phyloP scores from a whole-genome alignment of 345 rosid genomes.

The Hirschfeldia incana region DNA sequence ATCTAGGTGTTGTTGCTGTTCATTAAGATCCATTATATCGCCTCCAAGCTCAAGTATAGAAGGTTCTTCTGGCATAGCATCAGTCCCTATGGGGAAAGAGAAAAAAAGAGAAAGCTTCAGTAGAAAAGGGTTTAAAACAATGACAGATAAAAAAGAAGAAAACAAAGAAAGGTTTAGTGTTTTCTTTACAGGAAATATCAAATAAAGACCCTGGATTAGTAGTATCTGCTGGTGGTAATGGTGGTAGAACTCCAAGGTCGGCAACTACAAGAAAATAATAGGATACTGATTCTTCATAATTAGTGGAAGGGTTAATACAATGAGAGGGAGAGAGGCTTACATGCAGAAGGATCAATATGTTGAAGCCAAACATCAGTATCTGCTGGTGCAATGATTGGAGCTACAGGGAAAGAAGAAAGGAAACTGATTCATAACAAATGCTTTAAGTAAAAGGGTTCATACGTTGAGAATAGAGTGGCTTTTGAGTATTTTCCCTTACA shows the following conservation, averaged over 20 bases:
- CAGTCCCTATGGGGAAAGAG: not conserved
- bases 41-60: not conserved
- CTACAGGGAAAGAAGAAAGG: not conserved
- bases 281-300: not conserved
- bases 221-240: not conserved
- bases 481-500: not conserved
- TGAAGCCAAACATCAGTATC: not conserved
- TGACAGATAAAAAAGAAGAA: constrained; percentile 2
- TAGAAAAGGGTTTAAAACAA: not conserved
- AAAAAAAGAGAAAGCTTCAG: constrained; percentile 7
- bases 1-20: not conserved
- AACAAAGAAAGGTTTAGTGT: not conserved
- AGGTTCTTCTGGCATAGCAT: not conserved
- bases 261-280: constrained; percentile 5
- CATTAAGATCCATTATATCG: not conserved
- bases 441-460: not conserved
- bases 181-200: not conserved
- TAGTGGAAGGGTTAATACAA: not conserved
- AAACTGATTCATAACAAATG: not conserved
- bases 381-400: not conserved
- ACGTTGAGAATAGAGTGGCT: not conserved
- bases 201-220: not conserved
- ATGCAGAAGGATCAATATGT: not conserved
- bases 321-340: not conserved
- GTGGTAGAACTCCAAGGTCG: not conserved